Conservation (phyloP, 2,329 filamentous ascomycete species). For the Fusarium sp. region DNA sequence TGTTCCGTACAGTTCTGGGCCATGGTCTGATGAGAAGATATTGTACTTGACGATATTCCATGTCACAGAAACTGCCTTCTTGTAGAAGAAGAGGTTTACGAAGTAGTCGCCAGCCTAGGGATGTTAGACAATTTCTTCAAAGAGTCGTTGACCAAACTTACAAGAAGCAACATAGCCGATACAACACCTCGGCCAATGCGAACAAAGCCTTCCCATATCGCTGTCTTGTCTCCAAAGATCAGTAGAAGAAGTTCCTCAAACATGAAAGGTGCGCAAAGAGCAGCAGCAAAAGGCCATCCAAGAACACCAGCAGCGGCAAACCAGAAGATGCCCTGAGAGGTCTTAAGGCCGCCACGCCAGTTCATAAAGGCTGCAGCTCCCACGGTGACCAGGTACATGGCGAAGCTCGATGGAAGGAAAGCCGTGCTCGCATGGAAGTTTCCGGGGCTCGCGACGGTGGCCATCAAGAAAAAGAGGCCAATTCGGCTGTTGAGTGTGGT, state of each 20-base stretch:
- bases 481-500: constrained; percentile 83
- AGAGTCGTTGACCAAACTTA: constrained; percentile 56
- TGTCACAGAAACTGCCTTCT: constrained; percentile 79
- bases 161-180: constrained; percentile 75
- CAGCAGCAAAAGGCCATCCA: constrained; percentile 94
- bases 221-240: constrained; percentile 65
- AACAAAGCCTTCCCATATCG: constrained; percentile 68
- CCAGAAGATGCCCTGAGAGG: constrained; percentile 87
- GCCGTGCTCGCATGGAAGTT: constrained; percentile 93
- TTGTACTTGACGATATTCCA: constrained; percentile 98
- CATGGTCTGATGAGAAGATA: constrained; percentile 83
- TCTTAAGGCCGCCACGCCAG: constrained; percentile 83
- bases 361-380: constrained; percentile 92
- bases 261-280: constrained; percentile 83
- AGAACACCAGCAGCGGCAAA: constrained; percentile 87
- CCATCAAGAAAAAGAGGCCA: constrained; percentile 84
- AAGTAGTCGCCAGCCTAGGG: constrained; percentile 73
- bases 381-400: constrained; percentile 93
- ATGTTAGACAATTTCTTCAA: not conserved
- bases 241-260: constrained; percentile 77
- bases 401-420: constrained; percentile 92
- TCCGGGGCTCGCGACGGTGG: constrained; percentile 82
- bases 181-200: constrained; percentile 76
- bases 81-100: constrained; percentile 88
- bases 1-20: constrained; percentile 92